These are phyloP conservation scores for Tephrocybe sp. DNA, from an alignment of 768 basidiomycete genomes.

Conservation along the genomic window DNA sequence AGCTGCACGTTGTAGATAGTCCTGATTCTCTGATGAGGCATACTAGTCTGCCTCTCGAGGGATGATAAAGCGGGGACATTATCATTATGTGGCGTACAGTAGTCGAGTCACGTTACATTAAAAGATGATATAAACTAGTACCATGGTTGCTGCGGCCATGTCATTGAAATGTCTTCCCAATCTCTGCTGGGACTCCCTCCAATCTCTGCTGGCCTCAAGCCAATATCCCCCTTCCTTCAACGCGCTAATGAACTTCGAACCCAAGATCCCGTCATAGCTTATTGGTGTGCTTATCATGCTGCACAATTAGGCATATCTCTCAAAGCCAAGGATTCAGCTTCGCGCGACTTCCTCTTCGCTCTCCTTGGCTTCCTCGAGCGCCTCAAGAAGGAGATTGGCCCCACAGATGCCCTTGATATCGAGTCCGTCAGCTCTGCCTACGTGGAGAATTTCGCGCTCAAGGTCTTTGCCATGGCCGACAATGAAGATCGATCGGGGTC, in stretches of 20 bases:
- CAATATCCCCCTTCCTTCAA: slow-evolving; percentile 79
- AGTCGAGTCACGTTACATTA: slow-evolving; percentile 7
- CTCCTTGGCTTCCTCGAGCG: slow-evolving; percentile 79
- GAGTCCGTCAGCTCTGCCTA: slow-evolving; percentile 85
- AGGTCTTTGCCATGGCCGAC: slow-evolving; percentile 87
- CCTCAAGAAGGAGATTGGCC: slow-evolving; percentile 74
- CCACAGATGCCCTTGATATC: slow-evolving; percentile 78
- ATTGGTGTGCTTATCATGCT: slow-evolving; percentile 97
- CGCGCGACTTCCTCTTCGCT: slow-evolving; percentile 67
- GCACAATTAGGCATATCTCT: slow-evolving; percentile 83
- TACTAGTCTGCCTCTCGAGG: slow-evolving; percentile 23
- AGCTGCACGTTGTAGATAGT: slow-evolving; percentile 37
- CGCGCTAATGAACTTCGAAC: slow-evolving; percentile 84
- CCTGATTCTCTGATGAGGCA: slow-evolving; percentile 31
- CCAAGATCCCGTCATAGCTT: slow-evolving; percentile 86
- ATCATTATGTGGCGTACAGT: slow-evolving; percentile 18
- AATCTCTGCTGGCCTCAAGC: slow-evolving; percentile 59
- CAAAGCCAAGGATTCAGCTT: slow-evolving; percentile 63
- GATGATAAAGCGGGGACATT: slow-evolving; percentile 14
- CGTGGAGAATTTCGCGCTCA: slow-evolving; percentile 93
- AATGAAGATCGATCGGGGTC: slow-evolving; percentile 83
- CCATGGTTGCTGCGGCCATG: slow-evolving; percentile 3
- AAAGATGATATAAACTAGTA: slow-evolving; percentile 1
- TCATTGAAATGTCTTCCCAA: slow-evolving; percentile 28
- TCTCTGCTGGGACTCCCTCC: slow-evolving; percentile 57